These are phyloP conservation scores for Saccharomycopsis babjevae DNA, from an alignment of 805 yeast genomes.

Conservation along the genomic window DNA sequence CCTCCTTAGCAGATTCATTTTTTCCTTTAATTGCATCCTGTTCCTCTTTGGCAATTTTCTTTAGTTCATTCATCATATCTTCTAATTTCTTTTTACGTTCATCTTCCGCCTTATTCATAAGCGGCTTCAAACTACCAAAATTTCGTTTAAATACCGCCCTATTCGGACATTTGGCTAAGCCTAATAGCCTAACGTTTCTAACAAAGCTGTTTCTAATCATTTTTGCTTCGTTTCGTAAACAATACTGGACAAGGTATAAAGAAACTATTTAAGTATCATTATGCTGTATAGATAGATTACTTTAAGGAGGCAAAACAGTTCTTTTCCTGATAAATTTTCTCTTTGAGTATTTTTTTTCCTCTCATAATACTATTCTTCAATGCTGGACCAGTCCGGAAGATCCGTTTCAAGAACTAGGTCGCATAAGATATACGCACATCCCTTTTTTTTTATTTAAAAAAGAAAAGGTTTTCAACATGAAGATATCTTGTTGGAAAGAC, in stretches of 20 bases:
- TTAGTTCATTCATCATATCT: neutral
- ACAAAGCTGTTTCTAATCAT: neutral
- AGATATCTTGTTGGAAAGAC: too few species aligned
- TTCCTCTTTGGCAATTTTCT: neutral
- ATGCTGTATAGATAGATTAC: too few species aligned
- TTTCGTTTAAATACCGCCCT: neutral
- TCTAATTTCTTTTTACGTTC: slow-evolving; percentile 1
- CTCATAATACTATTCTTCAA: too few species aligned
- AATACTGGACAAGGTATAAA: neutral
- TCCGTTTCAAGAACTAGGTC: neutral
- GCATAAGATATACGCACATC: neutral
- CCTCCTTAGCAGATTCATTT: neutral
- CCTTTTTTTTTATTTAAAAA: too few species aligned
- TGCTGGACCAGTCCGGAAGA: neutral
- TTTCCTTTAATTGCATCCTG: neutral
- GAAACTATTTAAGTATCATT: neutral
- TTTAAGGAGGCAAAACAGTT: neutral
- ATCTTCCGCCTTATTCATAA: neutral
- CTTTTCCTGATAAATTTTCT: neutral
- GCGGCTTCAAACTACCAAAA: neutral
- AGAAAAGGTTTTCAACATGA: too few species aligned
- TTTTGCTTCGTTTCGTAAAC: neutral
- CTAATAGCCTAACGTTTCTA: neutral
- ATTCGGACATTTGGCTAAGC: neutral
- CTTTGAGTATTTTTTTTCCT: neutral